Percentiles rank a stretch among this genome's conserved stretches.
These are phyloP conservation scores for Penicillium pancosmium DNA, from an alignment of 495 filamentous ascomycete genomes.

Conservation along the genomic window DNA sequence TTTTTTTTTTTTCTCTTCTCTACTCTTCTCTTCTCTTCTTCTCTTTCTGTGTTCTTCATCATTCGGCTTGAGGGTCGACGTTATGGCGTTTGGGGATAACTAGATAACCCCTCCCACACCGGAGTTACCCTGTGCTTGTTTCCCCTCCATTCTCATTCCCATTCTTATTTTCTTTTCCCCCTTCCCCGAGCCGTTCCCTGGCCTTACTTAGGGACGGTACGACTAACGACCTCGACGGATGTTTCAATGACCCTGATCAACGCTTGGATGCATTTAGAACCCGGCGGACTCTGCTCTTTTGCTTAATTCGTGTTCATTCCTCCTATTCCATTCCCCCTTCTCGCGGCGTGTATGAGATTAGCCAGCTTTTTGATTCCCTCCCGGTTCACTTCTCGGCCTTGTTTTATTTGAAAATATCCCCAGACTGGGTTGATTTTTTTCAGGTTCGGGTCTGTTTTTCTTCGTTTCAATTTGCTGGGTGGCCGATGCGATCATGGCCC, in stretches of 20 bases:
- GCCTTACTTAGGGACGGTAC: conserved; percentile 8
- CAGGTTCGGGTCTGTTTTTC: background rate
- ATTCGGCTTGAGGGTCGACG: conserved; percentile 9
- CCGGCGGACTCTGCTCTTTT: conserved; percentile 18
- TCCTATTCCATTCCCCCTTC: conserved; percentile 17
- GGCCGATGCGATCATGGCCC: background rate
- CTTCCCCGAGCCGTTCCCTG: conserved; percentile 4
- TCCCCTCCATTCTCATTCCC: background rate
- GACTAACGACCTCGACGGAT: conserved; percentile 29
- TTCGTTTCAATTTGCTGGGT: background rate
- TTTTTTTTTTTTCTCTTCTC: background rate
- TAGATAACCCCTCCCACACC: conserved; percentile 14
- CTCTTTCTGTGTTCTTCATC: conserved; percentile 1
- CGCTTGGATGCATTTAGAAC: conserved; percentile 41
- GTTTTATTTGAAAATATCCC: conserved; percentile 19
- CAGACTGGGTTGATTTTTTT: conserved; percentile 3
- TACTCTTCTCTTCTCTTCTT: background rate
- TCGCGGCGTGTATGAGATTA: conserved; percentile 17
- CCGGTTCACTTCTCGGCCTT: conserved; percentile 17
- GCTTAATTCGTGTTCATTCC: conserved; percentile 18
- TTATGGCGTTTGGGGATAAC: conserved; percentile 19
- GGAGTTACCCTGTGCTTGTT: conserved; percentile 14
- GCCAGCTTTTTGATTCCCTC: conserved; percentile 17
- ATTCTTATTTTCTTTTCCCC: conserved; percentile 7
- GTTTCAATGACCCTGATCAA: conserved; percentile 30